Evolutionary conservation across 352 stramenopile genomes (phyloP).

Genomic region (Pythium rhizo-oryzae): DNA sequence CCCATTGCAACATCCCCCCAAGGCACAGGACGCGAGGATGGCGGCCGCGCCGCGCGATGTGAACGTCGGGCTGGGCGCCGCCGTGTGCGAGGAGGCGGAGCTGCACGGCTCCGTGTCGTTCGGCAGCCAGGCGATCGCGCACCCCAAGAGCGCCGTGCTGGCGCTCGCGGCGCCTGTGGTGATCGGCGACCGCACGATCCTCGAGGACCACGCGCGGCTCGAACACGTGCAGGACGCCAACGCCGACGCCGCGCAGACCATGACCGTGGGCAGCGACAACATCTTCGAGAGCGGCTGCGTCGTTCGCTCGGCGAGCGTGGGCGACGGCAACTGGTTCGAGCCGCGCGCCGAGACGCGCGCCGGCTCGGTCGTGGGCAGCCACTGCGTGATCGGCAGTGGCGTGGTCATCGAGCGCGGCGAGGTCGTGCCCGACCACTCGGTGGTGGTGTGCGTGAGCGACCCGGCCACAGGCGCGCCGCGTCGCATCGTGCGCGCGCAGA

Average conservation of each 20-base stretch:
- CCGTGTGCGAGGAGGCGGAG: constrained; percentile 42
- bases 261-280: constrained; percentile 67
- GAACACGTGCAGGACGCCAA: constrained; percentile 31
- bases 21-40: not conserved
- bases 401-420: constrained; percentile 73
- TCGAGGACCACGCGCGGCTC: constrained; percentile 49
- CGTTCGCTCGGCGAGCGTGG: constrained; percentile 57
- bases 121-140: constrained; percentile 34
- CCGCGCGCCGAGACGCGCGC: constrained; percentile 50
- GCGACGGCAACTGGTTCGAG: constrained; percentile 79
- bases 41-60: constrained; percentile 14
- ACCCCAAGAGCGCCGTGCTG: constrained; percentile 28
- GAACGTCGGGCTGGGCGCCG: constrained; percentile 28
- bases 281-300: constrained; percentile 80
- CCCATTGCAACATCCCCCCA: not conserved
- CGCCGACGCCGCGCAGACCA: constrained; percentile 27
- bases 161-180: constrained; percentile 50
- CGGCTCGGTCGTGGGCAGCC: constrained; percentile 73
- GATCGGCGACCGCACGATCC: constrained; percentile 76
- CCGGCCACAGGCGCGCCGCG: constrained; percentile 15
- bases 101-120: constrained; percentile 34
- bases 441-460: constrained; percentile 69
- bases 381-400: constrained; percentile 82
- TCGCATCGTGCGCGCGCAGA: constrained; percentile 59
- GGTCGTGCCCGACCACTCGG: constrained; percentile 66